These are phyloP conservation scores for Endoconidiophora polonica DNA, from an alignment of 2,329 filamentous ascomycete genomes.

Conservation along the genomic window DNA sequence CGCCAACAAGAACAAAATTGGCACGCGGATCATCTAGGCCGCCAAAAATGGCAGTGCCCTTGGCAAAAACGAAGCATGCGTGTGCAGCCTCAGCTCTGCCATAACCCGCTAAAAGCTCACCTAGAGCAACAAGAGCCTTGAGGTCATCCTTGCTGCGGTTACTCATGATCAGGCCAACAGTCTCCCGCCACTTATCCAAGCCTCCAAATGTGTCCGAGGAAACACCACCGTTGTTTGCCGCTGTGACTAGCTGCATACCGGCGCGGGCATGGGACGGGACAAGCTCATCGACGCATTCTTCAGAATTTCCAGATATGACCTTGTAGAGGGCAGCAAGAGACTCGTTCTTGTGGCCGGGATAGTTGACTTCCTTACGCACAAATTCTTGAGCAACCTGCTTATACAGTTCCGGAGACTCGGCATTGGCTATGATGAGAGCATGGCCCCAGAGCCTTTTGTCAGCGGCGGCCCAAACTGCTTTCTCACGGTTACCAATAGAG, in stretches of 20 bases:
- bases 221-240: slow-evolving; percentile 33
- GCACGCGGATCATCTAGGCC: slow-evolving; percentile 68
- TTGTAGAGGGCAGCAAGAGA: slow-evolving; percentile 85
- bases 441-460: slow-evolving; percentile 94
- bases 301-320: slow-evolving; percentile 80
- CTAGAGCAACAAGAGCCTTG: slow-evolving; percentile 61
- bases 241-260: slow-evolving; percentile 79
- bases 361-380: slow-evolving; percentile 84
- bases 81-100: slow-evolving; percentile 83
- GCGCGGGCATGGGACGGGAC: slow-evolving; percentile 85
- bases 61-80: slow-evolving; percentile 81
- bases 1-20: slow-evolving; percentile 69
- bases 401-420: slow-evolving; percentile 67
- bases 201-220: slow-evolving; percentile 61
- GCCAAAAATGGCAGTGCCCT: slow-evolving; percentile 52
- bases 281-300: slow-evolving; percentile 89
- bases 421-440: slow-evolving; percentile 73
- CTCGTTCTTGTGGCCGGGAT: slow-evolving; percentile 61
- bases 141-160: slow-evolving; percentile 62
- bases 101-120: slow-evolving; percentile 68
- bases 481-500: slow-evolving; percentile 67
- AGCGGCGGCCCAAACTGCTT: slow-evolving; percentile 82
- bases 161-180: slow-evolving; percentile 66
- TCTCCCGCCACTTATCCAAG: slow-evolving; percentile 87
- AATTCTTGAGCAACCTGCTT: slow-evolving; percentile 93